A percentile compares a stretch with the other conserved stretches of the same genome.
Evolutionary conservation across 1,284 basidiomycete species (phyloP).

Genomic region (Ustilago vetiveriae): DNA sequence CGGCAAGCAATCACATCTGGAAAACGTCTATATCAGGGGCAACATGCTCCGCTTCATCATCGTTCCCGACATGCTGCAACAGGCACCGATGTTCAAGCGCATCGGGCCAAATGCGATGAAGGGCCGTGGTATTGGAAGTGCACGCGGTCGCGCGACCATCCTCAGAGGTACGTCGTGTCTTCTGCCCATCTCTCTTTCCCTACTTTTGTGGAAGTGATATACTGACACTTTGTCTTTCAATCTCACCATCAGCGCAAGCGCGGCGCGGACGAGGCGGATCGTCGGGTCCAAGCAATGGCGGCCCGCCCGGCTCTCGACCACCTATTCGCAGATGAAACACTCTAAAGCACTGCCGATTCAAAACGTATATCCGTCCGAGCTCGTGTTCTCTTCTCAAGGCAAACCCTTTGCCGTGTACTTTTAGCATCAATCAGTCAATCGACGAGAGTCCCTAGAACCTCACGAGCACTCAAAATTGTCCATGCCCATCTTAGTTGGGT

Average conservation of each 20-base stretch:
- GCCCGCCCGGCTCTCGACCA: conserved; percentile 19
- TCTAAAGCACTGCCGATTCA: background rate
- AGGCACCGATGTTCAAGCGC: conserved; percentile 99
- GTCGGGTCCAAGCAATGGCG: conserved; percentile 7
- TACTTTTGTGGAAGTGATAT: background rate
- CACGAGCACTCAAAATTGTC: too few species aligned
- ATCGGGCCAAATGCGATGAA: conserved; percentile 98
- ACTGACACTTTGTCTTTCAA: background rate
- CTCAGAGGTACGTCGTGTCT: conserved; percentile 74
- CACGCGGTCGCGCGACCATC: conserved; percentile 94
- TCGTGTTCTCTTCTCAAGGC: background rate
- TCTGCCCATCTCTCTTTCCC: background rate
- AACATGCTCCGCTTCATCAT: conserved; percentile 94
- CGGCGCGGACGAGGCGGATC: conserved; percentile 45
- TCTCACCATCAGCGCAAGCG: conserved; percentile 39
- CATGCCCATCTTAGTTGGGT: too few species aligned
- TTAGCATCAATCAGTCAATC: conserved; percentile 2
- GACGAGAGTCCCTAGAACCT: too few species aligned
- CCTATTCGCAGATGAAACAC: conserved; percentile 23
- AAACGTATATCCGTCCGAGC: background rate
- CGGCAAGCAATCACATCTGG: conserved; percentile 97
- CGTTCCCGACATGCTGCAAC: conserved; percentile 98
- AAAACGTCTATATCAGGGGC: conserved; percentile 98
- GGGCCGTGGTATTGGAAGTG: conserved; percentile 97
- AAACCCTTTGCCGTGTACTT: conserved; percentile 23